A percentile compares a stretch with the other conserved stretches of the same genome.
Conservation (phyloP, 768 basidiomycete species). For the Lyophyllum shimeji region DNA sequence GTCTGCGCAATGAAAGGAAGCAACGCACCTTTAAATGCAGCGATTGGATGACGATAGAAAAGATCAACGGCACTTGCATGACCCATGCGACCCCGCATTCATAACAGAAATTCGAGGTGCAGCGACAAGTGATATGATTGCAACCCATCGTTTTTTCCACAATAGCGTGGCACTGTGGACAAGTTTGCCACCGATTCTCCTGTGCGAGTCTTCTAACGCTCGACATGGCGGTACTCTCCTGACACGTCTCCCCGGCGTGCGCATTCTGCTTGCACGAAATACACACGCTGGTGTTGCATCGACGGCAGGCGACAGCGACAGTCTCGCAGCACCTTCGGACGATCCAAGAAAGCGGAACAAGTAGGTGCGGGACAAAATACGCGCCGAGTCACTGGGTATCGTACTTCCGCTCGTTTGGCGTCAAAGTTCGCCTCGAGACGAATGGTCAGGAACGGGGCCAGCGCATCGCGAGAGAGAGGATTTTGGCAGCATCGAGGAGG, state of each 20-base stretch:
- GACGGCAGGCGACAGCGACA: slow-evolving; percentile 29
- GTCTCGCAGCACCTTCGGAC: slow-evolving; percentile 17
- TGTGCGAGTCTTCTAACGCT: slow-evolving; percentile 45
- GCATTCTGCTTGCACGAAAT: slow-evolving; percentile 44
- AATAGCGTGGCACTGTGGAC: slow-evolving; percentile 54
- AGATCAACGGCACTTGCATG: slow-evolving; percentile 60
- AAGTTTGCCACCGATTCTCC: slow-evolving; percentile 56
- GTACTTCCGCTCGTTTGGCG: slow-evolving; percentile 47
- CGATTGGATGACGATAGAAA: no score
- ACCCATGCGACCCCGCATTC: slow-evolving; percentile 44
- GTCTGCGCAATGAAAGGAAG: no score
- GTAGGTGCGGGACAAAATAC: slow-evolving; percentile 50
- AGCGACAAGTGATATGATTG: slow-evolving; percentile 67
- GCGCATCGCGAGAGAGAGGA: slow-evolving; percentile 25
- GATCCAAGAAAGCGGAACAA: slow-evolving; percentile 57
- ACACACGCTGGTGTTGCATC: slow-evolving; percentile 44
- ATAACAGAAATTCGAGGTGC: slow-evolving; percentile 62
- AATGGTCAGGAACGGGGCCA: slow-evolving; percentile 29
- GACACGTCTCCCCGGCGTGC: slow-evolving; percentile 42
- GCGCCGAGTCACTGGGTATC: slow-evolving; percentile 36
- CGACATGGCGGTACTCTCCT: slow-evolving; percentile 37
- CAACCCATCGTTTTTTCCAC: slow-evolving; percentile 59
- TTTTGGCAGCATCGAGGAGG: slow-evolving; percentile 52
- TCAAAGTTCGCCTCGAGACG: slow-evolving; percentile 32
- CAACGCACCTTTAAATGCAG: no score